These are phyloP conservation scores for Alternaria ventricosa DNA, from an alignment of 2,329 filamentous ascomycete genomes.

Conservation along the genomic window DNA sequence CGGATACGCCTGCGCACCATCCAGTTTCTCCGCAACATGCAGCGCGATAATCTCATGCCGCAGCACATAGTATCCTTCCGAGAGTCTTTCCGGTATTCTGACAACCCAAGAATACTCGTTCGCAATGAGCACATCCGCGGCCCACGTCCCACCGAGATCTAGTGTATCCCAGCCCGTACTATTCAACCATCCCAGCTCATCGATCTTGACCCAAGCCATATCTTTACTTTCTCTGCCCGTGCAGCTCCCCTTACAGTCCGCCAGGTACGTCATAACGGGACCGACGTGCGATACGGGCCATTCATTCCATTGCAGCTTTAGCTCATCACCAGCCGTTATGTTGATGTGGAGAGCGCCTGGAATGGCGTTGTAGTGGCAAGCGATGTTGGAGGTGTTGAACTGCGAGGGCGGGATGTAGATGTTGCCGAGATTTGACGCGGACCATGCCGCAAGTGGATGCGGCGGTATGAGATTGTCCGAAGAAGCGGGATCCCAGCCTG, in stretches of 20 bases:
- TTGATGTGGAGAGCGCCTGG: slow-evolving; percentile 59
- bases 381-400: slow-evolving; percentile 51
- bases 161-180: slow-evolving; percentile 23
- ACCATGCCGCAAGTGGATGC: slow-evolving; percentile 30
- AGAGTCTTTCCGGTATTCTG: slow-evolving; percentile 52
- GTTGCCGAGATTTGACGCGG: slow-evolving; percentile 33
- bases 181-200: slow-evolving; percentile 35
- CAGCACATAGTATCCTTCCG: slow-evolving; percentile 58
- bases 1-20: slow-evolving; percentile 60
- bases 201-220: slow-evolving; percentile 44
- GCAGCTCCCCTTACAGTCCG: slow-evolving; percentile 30
- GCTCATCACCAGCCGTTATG: slow-evolving; percentile 62
- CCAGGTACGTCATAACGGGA: slow-evolving; percentile 43
- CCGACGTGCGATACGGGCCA: slow-evolving; percentile 44
- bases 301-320: slow-evolving; percentile 61
- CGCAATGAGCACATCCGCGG: slow-evolving; percentile 37
- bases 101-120: slow-evolving; percentile 56
- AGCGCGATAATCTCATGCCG: slow-evolving; percentile 61
- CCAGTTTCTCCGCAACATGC: slow-evolving; percentile 50
- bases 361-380: slow-evolving; percentile 64
- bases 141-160: slow-evolving; percentile 38
- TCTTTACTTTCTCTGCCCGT: slow-evolving; percentile 26
- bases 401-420: slow-evolving; percentile 28
- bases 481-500: slow-evolving; percentile 31
- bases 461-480: slow-evolving; percentile 4